Base-by-base conservation (phyloP, 805 yeast genomes). In the Yamadazyma kitorensis region DNA sequence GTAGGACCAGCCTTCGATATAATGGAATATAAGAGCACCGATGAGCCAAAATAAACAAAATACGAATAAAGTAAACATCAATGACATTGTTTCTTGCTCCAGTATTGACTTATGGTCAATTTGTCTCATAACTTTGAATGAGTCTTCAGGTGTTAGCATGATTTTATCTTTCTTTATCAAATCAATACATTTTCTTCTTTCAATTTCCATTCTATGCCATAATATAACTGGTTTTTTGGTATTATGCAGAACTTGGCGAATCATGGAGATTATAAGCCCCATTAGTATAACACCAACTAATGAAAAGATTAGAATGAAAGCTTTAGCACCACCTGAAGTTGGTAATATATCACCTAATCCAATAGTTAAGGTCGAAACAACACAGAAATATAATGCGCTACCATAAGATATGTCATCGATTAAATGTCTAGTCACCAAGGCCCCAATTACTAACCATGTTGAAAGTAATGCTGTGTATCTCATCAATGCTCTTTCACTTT, bases 301-400 rank as follows among this genome's bases (percentile, higher is more conserved):
- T 5, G 93, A 76, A 59, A 78, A 85, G 2, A 82, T 53, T 33
- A 87, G 61, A 1, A 74, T 63, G 41, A 84, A 57, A 0, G 79
- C 80, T 50, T 76, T 74, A 0, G 82, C 70, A 1, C 78, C 76
- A 2, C 68, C 59, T 1, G 71, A 56, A 0, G 37, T 23, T 0
- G 95, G 89, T 0, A 70, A 62, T 21, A 82, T 67, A 47, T 84
- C 93, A 24, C 96, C 96, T 12, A 81, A 64, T 0, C 96, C 96
- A 18, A 88, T 73, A 1, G 96, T 88, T 30, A 85, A 62, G 24
- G 82, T 61, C 0, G 94, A 79, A 1, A 84, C 87, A 8, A 76
- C 73, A 47, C 87, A 78, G 53, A 73, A 86, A 52, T 85, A 87
- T 29, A 86, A 52, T 0, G 85, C 78, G n/a, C 78, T 68, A 0